Evolutionary conservation across 345 rosid species (phyloP).

Genomic region (Arabis alpina): DNA sequence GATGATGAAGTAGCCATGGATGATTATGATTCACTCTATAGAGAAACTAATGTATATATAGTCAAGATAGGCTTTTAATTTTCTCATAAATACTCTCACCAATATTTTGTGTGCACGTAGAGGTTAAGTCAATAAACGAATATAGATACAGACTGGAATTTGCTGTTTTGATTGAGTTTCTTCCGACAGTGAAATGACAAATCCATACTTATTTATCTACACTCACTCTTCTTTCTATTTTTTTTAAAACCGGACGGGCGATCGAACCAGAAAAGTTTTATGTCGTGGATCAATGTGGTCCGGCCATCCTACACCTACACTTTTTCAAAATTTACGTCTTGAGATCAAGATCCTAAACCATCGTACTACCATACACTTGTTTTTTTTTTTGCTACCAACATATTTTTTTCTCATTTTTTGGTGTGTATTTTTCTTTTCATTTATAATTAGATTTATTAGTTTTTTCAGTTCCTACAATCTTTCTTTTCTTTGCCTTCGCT

Average conservation of each 20-base stretch:
- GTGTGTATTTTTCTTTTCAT: background rate
- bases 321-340: no score
- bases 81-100: slow-evolving; percentile 25
- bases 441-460: background rate
- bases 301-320: no score
- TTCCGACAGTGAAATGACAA: slow-evolving; percentile 38
- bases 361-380: no score
- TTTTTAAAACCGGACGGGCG: background rate
- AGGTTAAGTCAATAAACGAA: slow-evolving; percentile 21
- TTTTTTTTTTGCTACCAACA: no score
- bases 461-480: background rate
- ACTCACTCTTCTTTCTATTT: slow-evolving; percentile 18
- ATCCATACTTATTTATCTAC: slow-evolving; percentile 14
- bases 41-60: slow-evolving; percentile 9
- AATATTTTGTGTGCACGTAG: slow-evolving; percentile 32
- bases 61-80: slow-evolving; percentile 1
- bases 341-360: no score
- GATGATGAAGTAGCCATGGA: slow-evolving; percentile 33
- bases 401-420: no score
- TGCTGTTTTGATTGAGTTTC: slow-evolving; percentile 33
- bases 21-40: slow-evolving; percentile 4
- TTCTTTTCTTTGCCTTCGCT: no score
- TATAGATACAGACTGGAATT: slow-evolving; percentile 35
- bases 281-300: no score
- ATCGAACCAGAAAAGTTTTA: no score